Evolutionary conservation across 129 eudicot genomes (phyloP), one percentile per base, ranked within the genome.

Genomic region (Ambrosia trifida): DNA sequence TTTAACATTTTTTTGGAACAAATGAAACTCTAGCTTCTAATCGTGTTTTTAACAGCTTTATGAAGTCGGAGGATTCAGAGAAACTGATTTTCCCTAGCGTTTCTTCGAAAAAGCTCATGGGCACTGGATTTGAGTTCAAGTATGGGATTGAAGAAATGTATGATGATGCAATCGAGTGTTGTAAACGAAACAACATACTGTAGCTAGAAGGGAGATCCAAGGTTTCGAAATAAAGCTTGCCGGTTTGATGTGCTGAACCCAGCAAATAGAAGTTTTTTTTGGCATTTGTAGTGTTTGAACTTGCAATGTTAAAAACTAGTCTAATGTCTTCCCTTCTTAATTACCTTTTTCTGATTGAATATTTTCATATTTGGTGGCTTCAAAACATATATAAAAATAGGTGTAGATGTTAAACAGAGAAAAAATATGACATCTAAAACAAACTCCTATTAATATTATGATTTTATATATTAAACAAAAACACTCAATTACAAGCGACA

Each of bases 141-240:
- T 74, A 80, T 47, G 91, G 85, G 11, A 66, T 86, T 18, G 84
- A 86, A 59, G 84, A 83, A 40, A 87, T 81, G 71, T 87, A 51
- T 73, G 92, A 87, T 76, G 88, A 72, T 14, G 88, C 91, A 14
- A 80, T 86, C 50, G 52, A 74, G 28, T 73, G 82, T 19, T 86
- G 91, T 79, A 83, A 86, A 56, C 66, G 74, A 40, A 85, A 79
- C 53, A 84, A 82, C 10, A 51, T 85, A 17, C 66, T 81, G 11
- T 84, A 75, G 64, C 4, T 36, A 1, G 11, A 0, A 7, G 31
- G 7, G 47, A 40, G 68, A 38, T 10, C 14, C 30, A 38, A 40
- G n/a, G 16, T 5, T 38, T 13, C 14, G 4, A 38, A 38, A 35
- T n/a, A 17, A 64, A 19, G 69, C 24, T 40, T 40, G n/a, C 2